Base-by-base conservation (phyloP, 169 alveolate species). In the Plasmodium fragile region DNA sequence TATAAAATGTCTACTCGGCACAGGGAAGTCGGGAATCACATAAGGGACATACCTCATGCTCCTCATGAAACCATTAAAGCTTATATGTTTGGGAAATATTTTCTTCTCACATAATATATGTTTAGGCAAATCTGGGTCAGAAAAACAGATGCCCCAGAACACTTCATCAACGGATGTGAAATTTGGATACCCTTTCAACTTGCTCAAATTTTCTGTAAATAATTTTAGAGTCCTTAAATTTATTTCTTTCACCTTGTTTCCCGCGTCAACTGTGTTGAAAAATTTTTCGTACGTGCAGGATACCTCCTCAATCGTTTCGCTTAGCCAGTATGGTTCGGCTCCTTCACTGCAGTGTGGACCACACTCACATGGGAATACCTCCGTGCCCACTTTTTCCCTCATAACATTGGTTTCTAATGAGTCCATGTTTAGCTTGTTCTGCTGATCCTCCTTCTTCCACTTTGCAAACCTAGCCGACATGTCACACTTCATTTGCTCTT, bases 21-120 rank as follows among this genome's bases (percentile, higher is more conserved):
- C n/a, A 4, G 94, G 94, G 39, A 81, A 91, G 22, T 91, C 94
- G 28, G 94, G 94, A 69, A 53, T 91, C 43, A 91, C 83, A 70
- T 91, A 91, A 32, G 94, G 94, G 1, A 91, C 45, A 81, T 91
- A 91, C 82, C 94, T 69, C 94, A 91, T 91, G 53, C 94, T 80
- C 10, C 43, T 13, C 92, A 91, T 91, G 39, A 91, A 91, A 39
- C 94, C 94, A 55, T 91, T 80, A 70, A 80, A 91, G 53, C 53
- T 91, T 6, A 91, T 41, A 49, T 79, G 80, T 91, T 81, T 91
- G 16, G 94, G 94, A 70, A 91, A 52, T 11, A 91, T 81, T 34
- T 81, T 79, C n/a, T 91, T 59, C 43, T 91, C 92, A 30, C 8
- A 70, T 10, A 80, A 73, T 45, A 91, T 34, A 70, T 91, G 94